Base-by-base conservation (phyloP, 129 eudicot species). In the Smallanthus sonchifolius region DNA sequence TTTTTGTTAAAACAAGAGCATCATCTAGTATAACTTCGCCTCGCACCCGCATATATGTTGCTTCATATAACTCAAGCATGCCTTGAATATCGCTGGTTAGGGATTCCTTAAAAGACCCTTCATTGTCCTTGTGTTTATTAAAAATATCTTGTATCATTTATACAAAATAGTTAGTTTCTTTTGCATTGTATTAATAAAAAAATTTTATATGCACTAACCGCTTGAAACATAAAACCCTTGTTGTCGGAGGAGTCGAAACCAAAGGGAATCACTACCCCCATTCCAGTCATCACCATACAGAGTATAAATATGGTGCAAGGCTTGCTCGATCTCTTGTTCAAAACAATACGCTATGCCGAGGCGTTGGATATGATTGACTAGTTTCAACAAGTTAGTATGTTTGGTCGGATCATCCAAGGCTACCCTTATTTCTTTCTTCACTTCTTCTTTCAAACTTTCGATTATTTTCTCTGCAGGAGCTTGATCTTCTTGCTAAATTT, bases 231-330 rank as follows among this genome's bases (percentile, higher is more conserved):
- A 59, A 59, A 59, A 30, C 16, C 65, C 40, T 59, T 59, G 65
- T 59, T 59, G 65, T 32, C 40, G 65, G 0, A 59, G 65, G 17
- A 59, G 65, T 59, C 65, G 65, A 59, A 59, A 59, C 65, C 65
- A 59, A 14, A 59, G n/a, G 3, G 34, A 4, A 59, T 28, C 17
- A 59, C 39, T 59, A 59, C 39, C 16, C 2, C 39, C 38, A 5
- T 30, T 59, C 65, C 65, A 59, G n/a, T 59, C 17, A 4, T 59
- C 39, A 10, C 65, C 65, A 59, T 59, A 59, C 1, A 30, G 0
- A 10, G 16, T 30, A 59, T 59, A 59, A 28, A 59, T 59, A 59
- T 59, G 65, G 9, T 30, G 17, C 16, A 59, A 59, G 7, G 65
- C 65, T 30, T 59, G 65, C 17, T 59, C 39, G 1, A 59, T 30